Percentiles rank a stretch among this genome's conserved stretches.
phyloP scores from a whole-genome alignment of 345 rosid genomes.

The Hypericum androsaemum region DNA sequence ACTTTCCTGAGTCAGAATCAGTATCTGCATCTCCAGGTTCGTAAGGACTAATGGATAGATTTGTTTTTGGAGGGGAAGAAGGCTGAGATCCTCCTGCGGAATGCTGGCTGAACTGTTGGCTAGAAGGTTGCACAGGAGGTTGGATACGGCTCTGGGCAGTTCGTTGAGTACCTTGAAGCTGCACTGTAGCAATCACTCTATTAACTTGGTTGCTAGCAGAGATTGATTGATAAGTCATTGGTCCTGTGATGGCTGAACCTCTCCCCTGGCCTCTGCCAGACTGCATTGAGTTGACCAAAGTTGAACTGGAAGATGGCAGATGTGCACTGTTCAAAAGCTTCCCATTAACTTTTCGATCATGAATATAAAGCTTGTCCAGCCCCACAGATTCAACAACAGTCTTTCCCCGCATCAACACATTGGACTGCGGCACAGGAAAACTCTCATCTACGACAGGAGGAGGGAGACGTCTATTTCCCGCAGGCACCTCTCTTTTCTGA shows the following conservation, averaged over 20 bases:
- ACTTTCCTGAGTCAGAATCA: slow-evolving; percentile 45
- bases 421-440: slow-evolving; percentile 26
- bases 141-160: slow-evolving; percentile 35
- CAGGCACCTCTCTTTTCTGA: slow-evolving; percentile 49
- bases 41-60: slow-evolving; percentile 30
- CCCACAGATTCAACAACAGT: slow-evolving; percentile 33
- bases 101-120: slow-evolving; percentile 39
- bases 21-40: slow-evolving; percentile 50
- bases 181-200: slow-evolving; percentile 38
- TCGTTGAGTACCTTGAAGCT: slow-evolving; percentile 28
- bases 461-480: slow-evolving; percentile 31
- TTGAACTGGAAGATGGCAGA: slow-evolving; percentile 29
- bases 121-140: slow-evolving; percentile 36
- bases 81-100: slow-evolving; percentile 48
- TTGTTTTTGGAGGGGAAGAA: slow-evolving; percentile 57
- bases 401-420: slow-evolving; percentile 32
- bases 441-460: slow-evolving; percentile 25
- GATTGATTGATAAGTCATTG: slow-evolving; percentile 39
- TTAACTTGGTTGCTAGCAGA: slow-evolving; percentile 33
- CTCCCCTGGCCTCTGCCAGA: slow-evolving; percentile 45
- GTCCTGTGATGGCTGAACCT: slow-evolving; percentile 35
- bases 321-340: slow-evolving; percentile 34
- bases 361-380: slow-evolving; percentile 46
- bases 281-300: slow-evolving; percentile 31
- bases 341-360: slow-evolving; percentile 40